phyloP scores from a whole-genome alignment of 108 stramenopile species.

The Skeletonema menzelii region DNA sequence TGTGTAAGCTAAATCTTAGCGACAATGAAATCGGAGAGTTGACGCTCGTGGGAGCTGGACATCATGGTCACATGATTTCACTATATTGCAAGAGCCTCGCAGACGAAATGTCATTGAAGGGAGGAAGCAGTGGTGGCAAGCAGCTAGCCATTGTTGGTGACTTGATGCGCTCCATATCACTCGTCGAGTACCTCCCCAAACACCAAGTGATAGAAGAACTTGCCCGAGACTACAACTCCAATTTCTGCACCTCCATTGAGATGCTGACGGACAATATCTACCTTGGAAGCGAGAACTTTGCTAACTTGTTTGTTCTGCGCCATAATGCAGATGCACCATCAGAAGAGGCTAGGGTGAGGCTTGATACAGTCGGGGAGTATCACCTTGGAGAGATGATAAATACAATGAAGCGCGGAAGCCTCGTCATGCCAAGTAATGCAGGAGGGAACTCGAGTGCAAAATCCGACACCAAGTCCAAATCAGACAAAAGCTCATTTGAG shows the following conservation, averaged over 20 bases:
- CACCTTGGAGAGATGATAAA: constrained; percentile 97
- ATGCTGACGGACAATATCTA: constrained; percentile 92
- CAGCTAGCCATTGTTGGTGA: constrained; percentile 95
- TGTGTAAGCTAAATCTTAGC: constrained; percentile 52
- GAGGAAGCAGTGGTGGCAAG: constrained; percentile 35
- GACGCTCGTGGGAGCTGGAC: constrained; percentile 65
- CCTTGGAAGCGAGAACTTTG: constrained; percentile 91
- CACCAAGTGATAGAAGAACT: constrained; percentile 87
- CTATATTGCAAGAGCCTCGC: constrained; percentile 84
- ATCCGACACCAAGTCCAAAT: constrained; percentile 11
- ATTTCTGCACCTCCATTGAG: constrained; percentile 94
- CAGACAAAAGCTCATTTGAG: constrained; percentile 15
- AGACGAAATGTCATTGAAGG: background rate
- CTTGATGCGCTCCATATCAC: constrained; percentile 93
- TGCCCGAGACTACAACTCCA: constrained; percentile 93
- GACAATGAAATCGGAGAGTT: constrained; percentile 48
- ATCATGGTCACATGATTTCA: constrained; percentile 95
- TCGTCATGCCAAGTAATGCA: constrained; percentile 81
- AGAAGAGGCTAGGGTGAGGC: constrained; percentile 82
- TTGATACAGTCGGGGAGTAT: constrained; percentile 92
- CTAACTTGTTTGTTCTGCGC: constrained; percentile 90
- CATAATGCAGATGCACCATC: constrained; percentile 80
- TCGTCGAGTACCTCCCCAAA: constrained; percentile 86
- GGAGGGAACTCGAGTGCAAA: constrained; percentile 13
- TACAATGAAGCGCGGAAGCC: constrained; percentile 88